Conservation (phyloP, 2,329 filamentous ascomycete species). For the Neonectria sp. region DNA sequence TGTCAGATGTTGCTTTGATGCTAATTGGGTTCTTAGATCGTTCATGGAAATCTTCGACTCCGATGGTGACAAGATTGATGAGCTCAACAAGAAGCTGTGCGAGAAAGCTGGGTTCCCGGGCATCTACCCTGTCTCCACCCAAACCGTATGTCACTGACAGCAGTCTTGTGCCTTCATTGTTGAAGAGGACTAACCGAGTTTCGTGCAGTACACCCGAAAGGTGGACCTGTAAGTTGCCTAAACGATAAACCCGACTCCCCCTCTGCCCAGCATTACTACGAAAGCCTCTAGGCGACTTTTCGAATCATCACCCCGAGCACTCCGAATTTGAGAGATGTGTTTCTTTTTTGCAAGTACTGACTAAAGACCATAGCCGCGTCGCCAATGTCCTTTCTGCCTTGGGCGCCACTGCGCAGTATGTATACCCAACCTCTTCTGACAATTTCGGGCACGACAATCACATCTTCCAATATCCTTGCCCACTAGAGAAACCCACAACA, state of each 20-base stretch:
- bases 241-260: too few species aligned
- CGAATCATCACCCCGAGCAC: background rate
- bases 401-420: slow-evolving; percentile 78
- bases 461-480: background rate
- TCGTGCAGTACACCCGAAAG: slow-evolving; percentile 71
- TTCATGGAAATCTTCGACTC: slow-evolving; percentile 33
- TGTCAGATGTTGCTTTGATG: background rate
- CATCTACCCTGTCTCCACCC: slow-evolving; percentile 36
- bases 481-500: background rate
- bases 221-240: slow-evolving; percentile 74
- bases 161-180: too few species aligned
- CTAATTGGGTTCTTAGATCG: background rate
- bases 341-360: background rate
- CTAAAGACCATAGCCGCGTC: slow-evolving; percentile 55
- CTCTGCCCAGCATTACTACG: background rate
- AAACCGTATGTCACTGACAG: slow-evolving; percentile 22
- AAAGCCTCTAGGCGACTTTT: background rate
- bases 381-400: slow-evolving; percentile 84
- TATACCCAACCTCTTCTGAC: background rate
- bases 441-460: background rate
- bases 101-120: slow-evolving; percentile 30
- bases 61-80: slow-evolving; percentile 28
- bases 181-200: background rate
- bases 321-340: too few species aligned
- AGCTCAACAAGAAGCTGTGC: slow-evolving; percentile 29